Base-by-base conservation (phyloP, 2,329 filamentous ascomycete genomes). In the Beauveria varroae region DNA sequence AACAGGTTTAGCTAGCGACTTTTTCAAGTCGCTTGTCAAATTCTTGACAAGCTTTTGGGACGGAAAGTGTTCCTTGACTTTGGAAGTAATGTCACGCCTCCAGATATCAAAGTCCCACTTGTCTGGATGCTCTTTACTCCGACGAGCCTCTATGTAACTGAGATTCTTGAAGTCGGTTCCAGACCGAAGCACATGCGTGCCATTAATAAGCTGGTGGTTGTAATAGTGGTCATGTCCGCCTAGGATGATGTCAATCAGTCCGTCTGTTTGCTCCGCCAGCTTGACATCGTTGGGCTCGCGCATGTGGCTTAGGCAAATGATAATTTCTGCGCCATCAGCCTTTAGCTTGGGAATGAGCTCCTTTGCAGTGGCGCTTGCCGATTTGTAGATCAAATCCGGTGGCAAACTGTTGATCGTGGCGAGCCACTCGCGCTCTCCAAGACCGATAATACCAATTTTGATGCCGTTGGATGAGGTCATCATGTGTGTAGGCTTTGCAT, bases 221-320 rank as follows among this genome's bases (percentile, higher is more conserved):
- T 96, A 96, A 74, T 88, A 95, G 71, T 97, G 93, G 68, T 96
- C 93, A 69, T 96, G 92, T 0, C 92, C 92, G 54, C 92, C 91
- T 0, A 96, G 81, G 50, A 97, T 89, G 41, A 96, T 85, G 71
- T 97, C 93, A 22, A 96, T 86, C 59, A 90, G 73, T 0, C 89
- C 91, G 4, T 84, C 81, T 0, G 89, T 83, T 64, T 90, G 87
- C 63, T 86, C 79, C 0, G 93, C 92, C 5, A 97, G 78, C 74
- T 96, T 96, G 70, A 89, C 86, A 73, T 96, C 92, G 69, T 96
- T 96, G 14, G 91, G 91, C 73, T 96, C 91, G 50, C 92, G 84
- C 77, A 91, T 89, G 72, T 96, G 93, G 16, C 90, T 92, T 2
- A 96, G 75, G 3, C 90, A 90, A 30, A 97, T 81, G 63, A 97